These are phyloP conservation scores for Hygrocybe punicea DNA, from an alignment of 768 basidiomycete genomes.

Conservation along the genomic window DNA sequence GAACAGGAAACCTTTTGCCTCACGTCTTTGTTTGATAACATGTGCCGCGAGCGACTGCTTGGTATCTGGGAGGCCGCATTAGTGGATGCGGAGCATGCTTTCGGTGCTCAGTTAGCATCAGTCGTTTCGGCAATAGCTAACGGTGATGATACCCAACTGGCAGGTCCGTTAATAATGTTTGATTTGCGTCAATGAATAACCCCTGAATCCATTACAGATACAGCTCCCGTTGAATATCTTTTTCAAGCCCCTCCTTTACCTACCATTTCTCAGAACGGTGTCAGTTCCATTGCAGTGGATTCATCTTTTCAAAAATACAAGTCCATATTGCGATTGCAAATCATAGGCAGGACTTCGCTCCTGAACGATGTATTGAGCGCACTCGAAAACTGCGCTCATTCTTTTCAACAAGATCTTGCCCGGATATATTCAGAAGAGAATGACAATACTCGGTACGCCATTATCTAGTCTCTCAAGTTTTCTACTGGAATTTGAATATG, in stretches of 20 bases:
- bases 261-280: conserved; percentile 38
- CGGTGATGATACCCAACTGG: conserved; percentile 24
- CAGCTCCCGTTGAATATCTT: conserved; percentile 51
- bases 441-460: conserved; percentile 44
- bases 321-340: conserved; percentile 54
- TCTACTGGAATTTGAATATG: not conserved
- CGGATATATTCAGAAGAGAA: conserved; percentile 42
- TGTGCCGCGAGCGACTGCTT: conserved; percentile 51
- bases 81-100: conserved; percentile 41
- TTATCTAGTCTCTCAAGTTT: not conserved
- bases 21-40: conserved; percentile 46
- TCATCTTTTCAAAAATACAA: conserved; percentile 61
- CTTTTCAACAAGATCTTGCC: conserved; percentile 58
- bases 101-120: conserved; percentile 42
- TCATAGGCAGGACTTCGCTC: conserved; percentile 61
- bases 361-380: conserved; percentile 55
- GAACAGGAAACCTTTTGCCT: conserved; percentile 46
- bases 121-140: conserved; percentile 36
- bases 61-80: conserved; percentile 58
- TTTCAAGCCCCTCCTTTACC: conserved; percentile 54
- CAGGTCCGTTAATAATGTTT: conserved; percentile 18
- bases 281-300: conserved; percentile 32
- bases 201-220: conserved; percentile 35
- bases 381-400: conserved; percentile 57
- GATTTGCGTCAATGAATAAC: not conserved